Evolutionary conservation across 2,329 filamentous ascomycete genomes (phyloP).

Genomic region (Exophiala lecanii-corni): DNA sequence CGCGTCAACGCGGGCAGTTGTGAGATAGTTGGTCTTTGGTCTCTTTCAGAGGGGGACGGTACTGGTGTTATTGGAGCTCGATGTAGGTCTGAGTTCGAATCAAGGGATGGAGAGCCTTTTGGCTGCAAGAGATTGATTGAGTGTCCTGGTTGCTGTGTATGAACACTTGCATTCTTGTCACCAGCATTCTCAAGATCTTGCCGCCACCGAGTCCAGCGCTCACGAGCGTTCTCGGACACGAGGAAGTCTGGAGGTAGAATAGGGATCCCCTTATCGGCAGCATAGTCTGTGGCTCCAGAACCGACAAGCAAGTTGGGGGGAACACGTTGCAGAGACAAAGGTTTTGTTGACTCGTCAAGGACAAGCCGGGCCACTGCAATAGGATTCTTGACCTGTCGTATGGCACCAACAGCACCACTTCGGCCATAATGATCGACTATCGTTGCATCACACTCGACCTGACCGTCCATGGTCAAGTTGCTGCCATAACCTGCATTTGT

Average conservation of each 20-base stretch:
- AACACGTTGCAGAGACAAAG: slow-evolving; percentile 79
- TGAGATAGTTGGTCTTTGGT: slow-evolving; percentile 9
- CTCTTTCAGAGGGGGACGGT: background rate
- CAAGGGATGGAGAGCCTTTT: too few species aligned
- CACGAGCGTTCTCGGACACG: slow-evolving; percentile 71
- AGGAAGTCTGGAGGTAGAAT: slow-evolving; percentile 70
- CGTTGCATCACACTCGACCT: slow-evolving; percentile 91
- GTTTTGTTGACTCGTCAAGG: slow-evolving; percentile 69
- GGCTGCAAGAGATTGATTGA: background rate
- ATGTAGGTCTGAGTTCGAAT: background rate
- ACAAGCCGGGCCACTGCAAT: slow-evolving; percentile 81
- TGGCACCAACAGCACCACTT: slow-evolving; percentile 89
- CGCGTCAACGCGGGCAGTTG: slow-evolving; percentile 11
- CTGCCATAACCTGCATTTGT: slow-evolving; percentile 96
- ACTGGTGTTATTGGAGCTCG: background rate
- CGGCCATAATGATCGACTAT: slow-evolving; percentile 86
- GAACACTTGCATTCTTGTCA: slow-evolving; percentile 38
- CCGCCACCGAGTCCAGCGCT: slow-evolving; percentile 75
- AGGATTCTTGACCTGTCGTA: slow-evolving; percentile 85
- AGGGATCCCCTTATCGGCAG: slow-evolving; percentile 69
- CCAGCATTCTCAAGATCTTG: slow-evolving; percentile 63
- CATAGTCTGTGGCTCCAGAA: slow-evolving; percentile 81
- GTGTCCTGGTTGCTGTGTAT: slow-evolving; percentile 25
- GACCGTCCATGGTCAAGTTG: slow-evolving; percentile 84
- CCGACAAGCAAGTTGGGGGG: slow-evolving; percentile 89